phyloP scores from a whole-genome alignment of 2,329 filamentous ascomycete species.

The Metarhizium guizhouense region DNA sequence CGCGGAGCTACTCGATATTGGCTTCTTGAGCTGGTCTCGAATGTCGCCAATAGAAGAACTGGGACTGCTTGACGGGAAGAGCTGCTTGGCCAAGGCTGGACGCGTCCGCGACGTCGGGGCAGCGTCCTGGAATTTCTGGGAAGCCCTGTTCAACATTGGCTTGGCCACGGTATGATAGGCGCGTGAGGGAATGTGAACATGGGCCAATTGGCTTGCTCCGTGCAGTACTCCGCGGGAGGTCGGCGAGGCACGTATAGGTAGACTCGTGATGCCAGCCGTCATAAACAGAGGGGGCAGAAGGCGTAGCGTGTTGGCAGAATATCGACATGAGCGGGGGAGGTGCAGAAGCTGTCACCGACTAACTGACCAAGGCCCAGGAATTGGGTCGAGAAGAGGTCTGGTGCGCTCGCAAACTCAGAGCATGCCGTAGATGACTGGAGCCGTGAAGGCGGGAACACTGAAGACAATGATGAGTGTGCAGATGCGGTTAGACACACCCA shows the following conservation, averaged over 20 bases:
- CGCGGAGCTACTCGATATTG: slow-evolving; percentile 24
- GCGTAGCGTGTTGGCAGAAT: not conserved
- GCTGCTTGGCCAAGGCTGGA: slow-evolving; percentile 35
- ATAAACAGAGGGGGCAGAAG: slow-evolving; percentile 20
- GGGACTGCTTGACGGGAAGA: slow-evolving; percentile 50
- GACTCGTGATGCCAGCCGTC: slow-evolving; percentile 22
- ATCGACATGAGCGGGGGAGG: not conserved
- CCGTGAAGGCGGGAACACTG: not conserved
- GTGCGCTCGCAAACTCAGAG: no score
- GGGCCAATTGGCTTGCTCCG: slow-evolving; percentile 15
- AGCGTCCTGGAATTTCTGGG: slow-evolving; percentile 9
- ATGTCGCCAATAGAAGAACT: slow-evolving; percentile 36
- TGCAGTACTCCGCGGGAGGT: slow-evolving; percentile 18
- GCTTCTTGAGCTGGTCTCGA: slow-evolving; percentile 40
- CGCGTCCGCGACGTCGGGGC: slow-evolving; percentile 28
- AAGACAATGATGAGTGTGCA: not conserved
- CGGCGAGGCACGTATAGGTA: slow-evolving; percentile 28
- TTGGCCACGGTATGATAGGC: not conserved
- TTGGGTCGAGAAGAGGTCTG: not conserved
- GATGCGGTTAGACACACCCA: not conserved
- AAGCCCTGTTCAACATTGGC: slow-evolving; percentile 10
- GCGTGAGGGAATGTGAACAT: slow-evolving; percentile 13
- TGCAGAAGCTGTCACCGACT: not conserved
- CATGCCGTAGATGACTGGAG: not conserved
- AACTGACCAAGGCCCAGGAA: not conserved